Base-by-base conservation (phyloP, 306 rosid genomes). In the Casuarina cunninghamiana region DNA sequence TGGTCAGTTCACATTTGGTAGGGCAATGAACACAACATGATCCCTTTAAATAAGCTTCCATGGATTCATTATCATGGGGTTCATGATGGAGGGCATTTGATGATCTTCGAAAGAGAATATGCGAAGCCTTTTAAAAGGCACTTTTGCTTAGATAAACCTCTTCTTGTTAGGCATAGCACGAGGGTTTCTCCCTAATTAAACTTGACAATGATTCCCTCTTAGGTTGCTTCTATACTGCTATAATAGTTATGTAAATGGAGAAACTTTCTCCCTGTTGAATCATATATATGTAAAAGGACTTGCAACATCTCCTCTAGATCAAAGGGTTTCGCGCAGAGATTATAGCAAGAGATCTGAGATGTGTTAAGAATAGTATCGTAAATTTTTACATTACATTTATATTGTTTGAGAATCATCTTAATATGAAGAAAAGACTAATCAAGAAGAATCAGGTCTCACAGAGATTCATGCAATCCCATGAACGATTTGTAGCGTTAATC, bases 11-110 rank as follows among this genome's bases (percentile, higher is more conserved):
- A 91, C 60, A 81, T 93, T 62, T 93, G 97, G 98, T 96, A 86
- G 86, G 98, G 92, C 1, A 72, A 63, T 16, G 78, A 81, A 58
- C 97, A 93, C 72, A 84, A 55, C 75, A 75, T 91, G 48, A 79
- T 89, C 82, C 90, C 97, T 10, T 61, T 77, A 13, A 61, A 87
- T 65, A 87, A 88, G 76, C 87, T 88, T 44, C 87, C 87, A 0
- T 91, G 98, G 97, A 87, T 93, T 86, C 88, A 3, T n/a, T 91
- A 91, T 80, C 98, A 93, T 1, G 96, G 90, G 82, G 60, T 93
- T 84, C 69, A 90, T 60, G 81, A 82, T 69, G 84, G 15, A 11
- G 98, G 98, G 11, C 98, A 93, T 81, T 17, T 83, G 0, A 70
- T 90, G 5, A 1, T 91, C 53, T 80, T 71, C 12, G 77, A 80